Conservation (phyloP, 768 basidiomycete species). For the Rubroboletus satanas region DNA sequence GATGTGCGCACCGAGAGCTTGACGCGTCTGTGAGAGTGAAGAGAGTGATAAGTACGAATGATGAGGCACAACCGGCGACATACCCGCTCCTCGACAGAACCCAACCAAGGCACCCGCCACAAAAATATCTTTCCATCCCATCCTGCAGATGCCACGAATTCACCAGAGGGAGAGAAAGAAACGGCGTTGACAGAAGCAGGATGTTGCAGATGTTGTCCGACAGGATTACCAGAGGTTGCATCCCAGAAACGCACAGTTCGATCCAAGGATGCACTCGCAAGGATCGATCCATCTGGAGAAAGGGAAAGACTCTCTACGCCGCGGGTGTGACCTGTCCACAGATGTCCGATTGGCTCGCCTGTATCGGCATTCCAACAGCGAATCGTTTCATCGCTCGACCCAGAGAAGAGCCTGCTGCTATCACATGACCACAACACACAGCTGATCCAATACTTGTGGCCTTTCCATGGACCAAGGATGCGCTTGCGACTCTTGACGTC, state of each 20-base stretch:
- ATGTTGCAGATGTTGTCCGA: slow-evolving; percentile 2
- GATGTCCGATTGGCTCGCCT: background rate
- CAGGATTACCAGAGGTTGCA: background rate
- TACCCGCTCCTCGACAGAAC: too few species aligned
- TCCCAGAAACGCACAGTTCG: slow-evolving; percentile 11
- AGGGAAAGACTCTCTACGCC: too few species aligned
- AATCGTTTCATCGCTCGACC: background rate
- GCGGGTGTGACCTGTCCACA: slow-evolving; percentile 7
- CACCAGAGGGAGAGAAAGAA: too few species aligned
- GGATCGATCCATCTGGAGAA: background rate
- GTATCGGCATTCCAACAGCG: slow-evolving; percentile 6
- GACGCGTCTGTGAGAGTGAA: background rate
- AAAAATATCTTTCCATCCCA: background rate
- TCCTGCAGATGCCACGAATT: background rate
- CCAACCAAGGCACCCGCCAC: background rate
- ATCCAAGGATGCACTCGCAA: slow-evolving; percentile 4
- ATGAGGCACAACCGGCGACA: background rate
- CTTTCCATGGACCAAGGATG: too few species aligned
- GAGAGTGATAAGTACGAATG: background rate
- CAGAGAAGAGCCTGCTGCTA: too few species aligned
- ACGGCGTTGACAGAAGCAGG: rapidly evolving
- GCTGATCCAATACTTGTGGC: rapidly evolving
- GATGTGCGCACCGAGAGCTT: background rate
- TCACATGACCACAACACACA: too few species aligned
- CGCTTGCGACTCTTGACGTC: background rate